These are phyloP conservation scores for Ensete glaucum DNA, from an alignment of 176 grass and related monocot species.

Conservation along the genomic window DNA sequence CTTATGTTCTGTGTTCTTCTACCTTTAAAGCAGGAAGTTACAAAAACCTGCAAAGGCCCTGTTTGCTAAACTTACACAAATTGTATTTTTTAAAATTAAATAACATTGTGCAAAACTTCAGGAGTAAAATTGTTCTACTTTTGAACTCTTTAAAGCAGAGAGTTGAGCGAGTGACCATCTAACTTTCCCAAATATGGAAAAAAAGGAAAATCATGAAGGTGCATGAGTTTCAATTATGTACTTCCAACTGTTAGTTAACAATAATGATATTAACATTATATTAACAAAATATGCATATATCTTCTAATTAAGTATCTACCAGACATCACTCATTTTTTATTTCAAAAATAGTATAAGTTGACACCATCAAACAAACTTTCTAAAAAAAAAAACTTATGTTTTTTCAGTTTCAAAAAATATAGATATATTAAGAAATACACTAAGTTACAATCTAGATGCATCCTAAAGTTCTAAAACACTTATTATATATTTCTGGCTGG, in stretches of 20 bases:
- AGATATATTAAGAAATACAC: background rate
- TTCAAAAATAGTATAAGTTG: background rate
- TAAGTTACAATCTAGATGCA: no score
- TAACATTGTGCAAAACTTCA: background rate
- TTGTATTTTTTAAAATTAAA: background rate
- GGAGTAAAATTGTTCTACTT: no score
- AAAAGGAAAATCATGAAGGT: background rate
- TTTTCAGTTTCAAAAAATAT: background rate
- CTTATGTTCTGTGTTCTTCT: background rate
- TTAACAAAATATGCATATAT: background rate
- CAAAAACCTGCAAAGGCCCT: background rate
- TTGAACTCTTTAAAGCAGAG: background rate
- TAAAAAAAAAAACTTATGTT: background rate
- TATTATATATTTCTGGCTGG: background rate
- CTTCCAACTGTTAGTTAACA: background rate
- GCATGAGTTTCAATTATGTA: background rate
- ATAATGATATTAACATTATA: background rate
- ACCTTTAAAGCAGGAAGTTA: background rate
- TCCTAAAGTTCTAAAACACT: no score
- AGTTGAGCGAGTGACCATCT: background rate
- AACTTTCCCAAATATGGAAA: background rate
- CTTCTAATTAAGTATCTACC: background rate
- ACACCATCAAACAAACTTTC: background rate
- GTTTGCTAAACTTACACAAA: background rate
- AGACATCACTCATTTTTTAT: background rate